Evolutionary conservation across 805 yeast species (phyloP).

Genomic region (Torulaspora microellipsoides): DNA sequence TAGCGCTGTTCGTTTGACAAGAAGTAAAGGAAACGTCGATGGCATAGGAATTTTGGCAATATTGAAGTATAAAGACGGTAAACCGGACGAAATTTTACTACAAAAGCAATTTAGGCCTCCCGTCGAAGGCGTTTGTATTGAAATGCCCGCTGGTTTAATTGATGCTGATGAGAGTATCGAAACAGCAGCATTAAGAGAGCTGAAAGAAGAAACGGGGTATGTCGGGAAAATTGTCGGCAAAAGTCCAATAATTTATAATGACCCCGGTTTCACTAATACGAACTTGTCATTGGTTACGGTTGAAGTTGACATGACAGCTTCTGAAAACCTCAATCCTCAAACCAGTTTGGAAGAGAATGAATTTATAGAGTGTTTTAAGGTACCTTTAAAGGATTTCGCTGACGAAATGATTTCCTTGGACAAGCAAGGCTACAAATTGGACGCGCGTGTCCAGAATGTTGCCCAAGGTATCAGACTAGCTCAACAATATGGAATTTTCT

Average conservation of each 20-base stretch:
- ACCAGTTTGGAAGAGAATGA: slow-evolving; percentile 85
- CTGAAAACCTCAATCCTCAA: slow-evolving; percentile 62
- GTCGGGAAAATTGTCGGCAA: slow-evolving; percentile 54
- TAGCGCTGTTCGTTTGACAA: slow-evolving; percentile 75
- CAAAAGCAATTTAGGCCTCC: slow-evolving; percentile 96
- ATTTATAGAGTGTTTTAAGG: slow-evolving; percentile 82
- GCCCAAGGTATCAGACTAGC: slow-evolving; percentile 76
- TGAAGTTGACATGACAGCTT: slow-evolving; percentile 63
- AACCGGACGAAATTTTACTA: slow-evolving; percentile 52
- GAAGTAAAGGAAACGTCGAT: slow-evolving; percentile 58
- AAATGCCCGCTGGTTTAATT: slow-evolving; percentile 91
- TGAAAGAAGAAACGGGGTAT: slow-evolving; percentile 91
- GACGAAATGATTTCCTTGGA: slow-evolving; percentile 48
- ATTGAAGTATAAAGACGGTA: slow-evolving; percentile 44
- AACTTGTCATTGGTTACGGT: slow-evolving; percentile 76
- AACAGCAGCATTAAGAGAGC: slow-evolving; percentile 79
- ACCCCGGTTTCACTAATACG: slow-evolving; percentile 89
- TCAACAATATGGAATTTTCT: slow-evolving; percentile 25
- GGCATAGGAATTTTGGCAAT: slow-evolving; percentile 90
- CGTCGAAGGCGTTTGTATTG: slow-evolving; percentile 79
- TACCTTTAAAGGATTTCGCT: slow-evolving; percentile 58
- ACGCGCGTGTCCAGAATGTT: slow-evolving; percentile 81
- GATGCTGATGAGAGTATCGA: slow-evolving; percentile 79
- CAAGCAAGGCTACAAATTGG: slow-evolving; percentile 68
- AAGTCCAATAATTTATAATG: slow-evolving; percentile 56